Evolutionary conservation across 2,329 filamentous ascomycete species (phyloP).

Genomic region (Myriosclerotinia duriaeana): DNA sequence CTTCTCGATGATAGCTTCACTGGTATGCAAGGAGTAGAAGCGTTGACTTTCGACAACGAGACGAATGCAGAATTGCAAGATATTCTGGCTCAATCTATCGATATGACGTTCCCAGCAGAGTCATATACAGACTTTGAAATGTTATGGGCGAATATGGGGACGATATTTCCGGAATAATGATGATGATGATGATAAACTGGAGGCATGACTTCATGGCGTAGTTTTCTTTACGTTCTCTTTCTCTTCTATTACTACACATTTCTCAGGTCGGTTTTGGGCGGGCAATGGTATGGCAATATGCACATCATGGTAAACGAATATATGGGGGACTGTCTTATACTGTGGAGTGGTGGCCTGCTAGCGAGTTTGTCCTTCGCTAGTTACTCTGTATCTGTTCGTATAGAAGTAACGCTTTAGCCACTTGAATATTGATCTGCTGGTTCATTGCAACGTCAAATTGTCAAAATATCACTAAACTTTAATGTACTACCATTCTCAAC

Average conservation of each 20-base stretch:
- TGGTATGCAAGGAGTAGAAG: constrained; percentile 4
- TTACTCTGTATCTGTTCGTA: constrained; percentile 1
- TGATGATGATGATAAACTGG: constrained; percentile 44
- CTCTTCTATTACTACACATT: constrained; percentile 5
- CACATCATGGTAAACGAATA: constrained; percentile 10
- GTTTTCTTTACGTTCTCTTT: constrained; percentile 10
- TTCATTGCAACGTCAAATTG: not conserved
- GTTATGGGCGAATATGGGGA: constrained; percentile 23
- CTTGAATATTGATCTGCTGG: not conserved
- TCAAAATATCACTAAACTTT: not conserved
- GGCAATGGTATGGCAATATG: constrained; percentile 14
- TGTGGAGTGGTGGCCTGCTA: constrained; percentile 3
- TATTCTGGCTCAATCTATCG: constrained; percentile 26
- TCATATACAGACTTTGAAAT: constrained; percentile 26
- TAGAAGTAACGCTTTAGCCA: constrained; percentile 3
- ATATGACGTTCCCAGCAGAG: constrained; percentile 26
- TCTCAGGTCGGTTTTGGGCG: not conserved
- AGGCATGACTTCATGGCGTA: not conserved
- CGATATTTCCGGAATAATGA: constrained; percentile 17
- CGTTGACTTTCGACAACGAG: constrained; percentile 23
- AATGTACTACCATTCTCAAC: not conserved
- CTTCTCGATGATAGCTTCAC: constrained; percentile 19
- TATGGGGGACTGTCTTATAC: constrained; percentile 1
- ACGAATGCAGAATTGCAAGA: constrained; percentile 22
- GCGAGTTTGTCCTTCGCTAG: not conserved